Percentiles rank a stretch among this genome's conserved stretches.
Conservation (phyloP, 2,329 filamentous ascomycete species). For the Talaromyces sp. region DNA sequence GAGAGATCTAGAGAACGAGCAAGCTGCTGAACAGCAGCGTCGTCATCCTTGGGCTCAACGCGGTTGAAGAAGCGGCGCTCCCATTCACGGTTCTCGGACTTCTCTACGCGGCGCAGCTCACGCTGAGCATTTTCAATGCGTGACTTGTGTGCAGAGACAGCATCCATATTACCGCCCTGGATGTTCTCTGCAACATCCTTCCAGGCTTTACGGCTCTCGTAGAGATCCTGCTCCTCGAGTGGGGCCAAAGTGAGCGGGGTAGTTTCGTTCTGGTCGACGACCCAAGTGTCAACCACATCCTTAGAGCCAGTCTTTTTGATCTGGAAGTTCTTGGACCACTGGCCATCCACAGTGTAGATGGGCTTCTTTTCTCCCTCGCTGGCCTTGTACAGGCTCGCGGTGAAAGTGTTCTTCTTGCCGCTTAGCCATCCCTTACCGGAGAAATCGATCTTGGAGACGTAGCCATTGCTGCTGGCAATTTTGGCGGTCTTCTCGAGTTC, state of each 20-base stretch:
- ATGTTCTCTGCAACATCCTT: slow-evolving; percentile 81
- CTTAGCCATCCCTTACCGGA: slow-evolving; percentile 91
- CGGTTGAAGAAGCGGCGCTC: slow-evolving; percentile 77
- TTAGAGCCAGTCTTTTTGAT: slow-evolving; percentile 69
- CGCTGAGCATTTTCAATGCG: slow-evolving; percentile 91
- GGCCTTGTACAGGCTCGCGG: slow-evolving; percentile 71
- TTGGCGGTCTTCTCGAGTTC: slow-evolving; percentile 84
- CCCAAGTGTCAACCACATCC: slow-evolving; percentile 60
- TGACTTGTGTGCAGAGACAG: slow-evolving; percentile 75
- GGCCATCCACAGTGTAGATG: slow-evolving; percentile 80
- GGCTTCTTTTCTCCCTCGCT: slow-evolving; percentile 66
- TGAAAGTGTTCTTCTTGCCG: slow-evolving; percentile 92
- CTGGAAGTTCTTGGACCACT: slow-evolving; percentile 84
- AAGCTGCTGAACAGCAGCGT: slow-evolving; percentile 46
- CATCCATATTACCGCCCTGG: slow-evolving; percentile 79
- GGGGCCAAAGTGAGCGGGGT: slow-evolving; percentile 72
- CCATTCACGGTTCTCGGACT: slow-evolving; percentile 75
- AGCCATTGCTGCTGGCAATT: slow-evolving; percentile 85
- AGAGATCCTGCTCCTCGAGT: slow-evolving; percentile 77
- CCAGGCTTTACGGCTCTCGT: slow-evolving; percentile 89
- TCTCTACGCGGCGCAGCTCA: slow-evolving; percentile 72
- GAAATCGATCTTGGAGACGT: slow-evolving; percentile 88
- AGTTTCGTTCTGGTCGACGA: slow-evolving; percentile 59
- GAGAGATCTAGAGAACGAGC: slow-evolving; percentile 44
- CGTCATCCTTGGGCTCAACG: slow-evolving; percentile 37